Conservation (phyloP, 2,329 filamentous ascomycete species). For the Scleromitrula shiraiana region DNA sequence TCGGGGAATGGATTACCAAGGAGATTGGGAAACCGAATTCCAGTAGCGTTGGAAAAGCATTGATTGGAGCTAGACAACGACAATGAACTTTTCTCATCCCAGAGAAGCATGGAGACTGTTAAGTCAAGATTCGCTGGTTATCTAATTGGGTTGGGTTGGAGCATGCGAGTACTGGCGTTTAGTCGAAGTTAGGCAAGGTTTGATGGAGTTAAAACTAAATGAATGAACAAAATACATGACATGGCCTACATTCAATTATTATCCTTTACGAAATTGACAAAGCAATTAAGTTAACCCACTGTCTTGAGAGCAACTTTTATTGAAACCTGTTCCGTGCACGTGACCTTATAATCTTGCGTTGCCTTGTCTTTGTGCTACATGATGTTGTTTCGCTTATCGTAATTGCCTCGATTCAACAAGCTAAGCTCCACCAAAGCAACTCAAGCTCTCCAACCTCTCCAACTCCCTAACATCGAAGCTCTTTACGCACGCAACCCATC, state of each 20-base stretch:
- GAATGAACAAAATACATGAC: no score
- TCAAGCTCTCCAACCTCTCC: slow-evolving; percentile 11
- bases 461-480: slow-evolving; percentile 10
- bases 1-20: slow-evolving; percentile 64
- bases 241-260: no score
- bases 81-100: background rate
- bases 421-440: slow-evolving; percentile 11
- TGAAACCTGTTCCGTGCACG: no score
- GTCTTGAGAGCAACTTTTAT: background rate
- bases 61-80: slow-evolving; percentile 39
- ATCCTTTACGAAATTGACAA: background rate
- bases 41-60: slow-evolving; percentile 59
- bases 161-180: slow-evolving; percentile 1
- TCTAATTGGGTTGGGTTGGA: background rate
- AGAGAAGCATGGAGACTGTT: no score
- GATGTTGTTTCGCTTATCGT: slow-evolving; percentile 13
- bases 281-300: background rate
- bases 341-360: no score
- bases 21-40: slow-evolving; percentile 56
- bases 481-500: slow-evolving; percentile 3
- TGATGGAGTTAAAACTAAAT: background rate
- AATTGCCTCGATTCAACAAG: slow-evolving; percentile 10
- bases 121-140: background rate
- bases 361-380: no score
- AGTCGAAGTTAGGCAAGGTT: background rate